Evolutionary conservation across 306 rosid species (phyloP), one percentile per base, ranked within the genome.

Genomic region (Dicorynia guianensis): DNA sequence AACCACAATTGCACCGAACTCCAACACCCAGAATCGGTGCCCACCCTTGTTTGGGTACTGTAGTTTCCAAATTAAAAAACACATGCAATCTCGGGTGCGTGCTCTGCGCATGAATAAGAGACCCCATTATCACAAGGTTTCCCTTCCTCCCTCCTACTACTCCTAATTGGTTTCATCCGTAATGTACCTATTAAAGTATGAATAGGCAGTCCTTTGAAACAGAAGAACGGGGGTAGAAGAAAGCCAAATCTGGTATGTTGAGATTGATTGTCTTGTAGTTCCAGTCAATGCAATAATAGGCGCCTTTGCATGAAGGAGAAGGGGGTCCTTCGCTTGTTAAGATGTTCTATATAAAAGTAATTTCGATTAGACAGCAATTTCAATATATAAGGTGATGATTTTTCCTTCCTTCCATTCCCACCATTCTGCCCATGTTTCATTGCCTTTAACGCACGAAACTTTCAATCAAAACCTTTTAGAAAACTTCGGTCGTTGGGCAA

Each of bases 31-130:
- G 76, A 95, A 92, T 36, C 85, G 66, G 13, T 89, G 87, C 47
- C 97, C 93, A 6, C 57, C 56, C 50, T 72, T 89, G 3, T 77
- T 77, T 88, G 20, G 98, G 98, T 15, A 95, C 97, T 0, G 86
- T 95, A 5, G 97, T 95, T 89, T 95, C 99, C 68, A 92, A 80
- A 85, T 95, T 97, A 48, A 95, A 95, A 88, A 95, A 95, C 67
- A 87, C 97, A n/a, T n/a, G n/a, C n/a, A 39, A 95, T 90, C 80
- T 93, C 91, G 11, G 86, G 74, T 72, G 80, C 19, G 25, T 82
- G 59, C 34, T 89, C 76, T 42, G 49, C 84, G 86, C 72, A 72
- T 71, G 89, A 67, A 79, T 63, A 40, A 50, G 85, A 73, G 61
- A 60, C 11, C 54, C 79, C 92, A 25, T 25, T 25, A 25, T 25